These are phyloP conservation scores for Tylopilus vinaceipallidus DNA, from an alignment of 768 basidiomycete genomes.

Conservation along the genomic window DNA sequence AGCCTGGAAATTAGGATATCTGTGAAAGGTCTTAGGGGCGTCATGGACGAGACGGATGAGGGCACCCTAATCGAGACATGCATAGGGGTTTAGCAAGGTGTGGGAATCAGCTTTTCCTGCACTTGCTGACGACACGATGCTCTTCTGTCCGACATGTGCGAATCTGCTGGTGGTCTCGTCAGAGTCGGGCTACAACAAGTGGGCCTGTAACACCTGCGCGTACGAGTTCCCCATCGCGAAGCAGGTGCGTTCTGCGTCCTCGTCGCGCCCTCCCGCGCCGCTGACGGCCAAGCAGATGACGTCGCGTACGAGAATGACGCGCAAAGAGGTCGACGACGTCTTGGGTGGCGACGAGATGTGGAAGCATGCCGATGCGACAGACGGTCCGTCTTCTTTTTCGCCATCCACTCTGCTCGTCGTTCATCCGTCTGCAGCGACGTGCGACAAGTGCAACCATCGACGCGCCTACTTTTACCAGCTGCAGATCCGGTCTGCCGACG, in stretches of 20 bases:
- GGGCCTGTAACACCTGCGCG: constrained; percentile 90
- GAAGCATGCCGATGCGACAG: constrained; percentile 89
- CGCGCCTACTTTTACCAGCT: constrained; percentile 94
- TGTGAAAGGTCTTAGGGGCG: neutral
- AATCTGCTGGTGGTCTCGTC: constrained; percentile 80
- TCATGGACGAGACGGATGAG: neutral
- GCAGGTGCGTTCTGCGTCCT: constrained; percentile 12
- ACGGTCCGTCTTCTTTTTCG: constrained; percentile 46
- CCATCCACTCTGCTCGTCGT: neutral
- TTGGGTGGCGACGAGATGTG: constrained; percentile 92
- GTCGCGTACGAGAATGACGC: constrained; percentile 76
- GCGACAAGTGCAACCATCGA: constrained; percentile 79
- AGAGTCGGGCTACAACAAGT: constrained; percentile 84
- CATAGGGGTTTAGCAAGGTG: neutral
- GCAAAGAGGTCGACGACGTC: constrained; percentile 95
- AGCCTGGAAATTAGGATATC: too few relatives aligned
- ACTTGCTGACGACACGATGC: constrained; percentile 44
- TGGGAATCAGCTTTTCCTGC: too few relatives aligned
- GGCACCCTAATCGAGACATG: neutral
- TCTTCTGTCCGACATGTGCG: constrained; percentile 94
- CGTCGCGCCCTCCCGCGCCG: neutral
- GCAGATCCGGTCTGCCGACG: constrained; percentile 92
- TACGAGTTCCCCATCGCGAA: constrained; percentile 68
- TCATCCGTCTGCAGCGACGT: constrained; percentile 40
- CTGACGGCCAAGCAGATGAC: constrained; percentile 66